Base-by-base conservation (phyloP, 345 rosid species). In the Eutrema japonicum region DNA sequence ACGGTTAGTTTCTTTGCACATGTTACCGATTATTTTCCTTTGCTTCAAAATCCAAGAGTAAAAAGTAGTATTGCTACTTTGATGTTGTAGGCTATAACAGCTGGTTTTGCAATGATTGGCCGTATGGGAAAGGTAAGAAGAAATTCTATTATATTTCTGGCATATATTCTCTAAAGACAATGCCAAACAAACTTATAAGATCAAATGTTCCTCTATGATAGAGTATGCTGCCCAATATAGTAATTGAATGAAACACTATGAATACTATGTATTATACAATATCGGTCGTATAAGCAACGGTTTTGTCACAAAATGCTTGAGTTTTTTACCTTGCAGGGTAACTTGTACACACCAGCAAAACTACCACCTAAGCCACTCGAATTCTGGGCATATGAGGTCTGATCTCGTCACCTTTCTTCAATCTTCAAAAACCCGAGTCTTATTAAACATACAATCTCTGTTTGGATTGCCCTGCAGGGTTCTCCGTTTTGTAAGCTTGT, bases 401-500 rank as follows among this genome's bases (percentile, higher is more conserved):
- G 0, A 70, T 42, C 66, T 48, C 64, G 38, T 38, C 46, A 18
- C 59, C 5, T 12, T 37, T 60, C 11, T 18, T 18, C 29, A 5
- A 10, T 53, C 7, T 4, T 67, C 61, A 38, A 1, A 60, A 11
- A 32, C 55, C 6, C 7, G 0, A 22, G 10, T 58, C 45, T 52
- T 73, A 13, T 66, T 13, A 18, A 16, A 56, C 2, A 18, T 51
- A 14, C 16, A 43, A 22, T 26, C 37, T 68, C 22, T 46, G 9
- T 36, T 68, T 78, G 46, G 36, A 60, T 59, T 66, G 0, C n/a
- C 49, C 9, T 69, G 61, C 76, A 91, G 98, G 91, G 87, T 62
- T 94, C 96, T 11, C 97, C 98, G 29, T 89, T 91, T 70, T 94
- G 96, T 81, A 91, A 91, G 79, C 71, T 88, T 66, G 96, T 82